A percentile compares a stretch with the other conserved stretches of the same genome.
Conservation (phyloP, 768 basidiomycete genomes). For the Pulveroboletus sp. region DNA sequence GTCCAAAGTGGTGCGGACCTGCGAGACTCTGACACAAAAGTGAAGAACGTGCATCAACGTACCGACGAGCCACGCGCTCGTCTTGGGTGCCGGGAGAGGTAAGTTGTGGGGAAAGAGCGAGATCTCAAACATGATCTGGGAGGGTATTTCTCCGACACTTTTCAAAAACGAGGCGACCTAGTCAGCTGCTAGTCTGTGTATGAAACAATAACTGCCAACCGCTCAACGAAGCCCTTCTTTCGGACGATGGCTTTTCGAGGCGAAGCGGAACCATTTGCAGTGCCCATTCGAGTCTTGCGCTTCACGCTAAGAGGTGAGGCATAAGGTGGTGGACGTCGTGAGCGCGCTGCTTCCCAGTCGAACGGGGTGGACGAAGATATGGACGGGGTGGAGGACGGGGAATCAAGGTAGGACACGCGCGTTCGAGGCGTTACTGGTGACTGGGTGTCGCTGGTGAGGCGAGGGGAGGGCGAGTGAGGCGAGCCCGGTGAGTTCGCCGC, state of each 20-base stretch:
- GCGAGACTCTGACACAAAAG: conserved; percentile 57
- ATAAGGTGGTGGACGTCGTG: conserved; percentile 67
- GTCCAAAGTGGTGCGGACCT: conserved; percentile 52
- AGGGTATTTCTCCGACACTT: conserved; percentile 64
- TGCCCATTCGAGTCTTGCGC: conserved; percentile 39
- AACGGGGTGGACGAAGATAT: conserved; percentile 74
- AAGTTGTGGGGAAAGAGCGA: conserved; percentile 78
- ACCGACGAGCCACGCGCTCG: conserved; percentile 62
- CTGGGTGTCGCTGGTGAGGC: conserved; percentile 27
- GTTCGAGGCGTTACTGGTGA: conserved; percentile 44
- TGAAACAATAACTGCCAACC: conserved; percentile 33
- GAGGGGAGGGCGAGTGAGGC: conserved; percentile 38
- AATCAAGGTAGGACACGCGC: conserved; percentile 52
- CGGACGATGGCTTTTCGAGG: conserved; percentile 51
- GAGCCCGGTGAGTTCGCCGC: conserved; percentile 36
- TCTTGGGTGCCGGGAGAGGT: conserved; percentile 63
- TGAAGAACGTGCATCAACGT: conserved; percentile 63
- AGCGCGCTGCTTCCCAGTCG: conserved; percentile 84
- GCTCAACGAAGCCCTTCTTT: conserved; percentile 60
- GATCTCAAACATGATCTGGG: conserved; percentile 71
- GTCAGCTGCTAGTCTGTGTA: conserved; percentile 12
- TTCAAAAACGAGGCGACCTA: conserved; percentile 1
- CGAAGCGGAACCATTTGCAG: conserved; percentile 25
- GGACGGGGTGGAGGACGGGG: conserved; percentile 63
- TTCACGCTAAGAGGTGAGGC: conserved; percentile 51